Percentiles rank a stretch among this genome's conserved stretches.
These are phyloP conservation scores for Lagerstroemia fauriei DNA, from an alignment of 441 rosid genomes.

Conservation along the genomic window DNA sequence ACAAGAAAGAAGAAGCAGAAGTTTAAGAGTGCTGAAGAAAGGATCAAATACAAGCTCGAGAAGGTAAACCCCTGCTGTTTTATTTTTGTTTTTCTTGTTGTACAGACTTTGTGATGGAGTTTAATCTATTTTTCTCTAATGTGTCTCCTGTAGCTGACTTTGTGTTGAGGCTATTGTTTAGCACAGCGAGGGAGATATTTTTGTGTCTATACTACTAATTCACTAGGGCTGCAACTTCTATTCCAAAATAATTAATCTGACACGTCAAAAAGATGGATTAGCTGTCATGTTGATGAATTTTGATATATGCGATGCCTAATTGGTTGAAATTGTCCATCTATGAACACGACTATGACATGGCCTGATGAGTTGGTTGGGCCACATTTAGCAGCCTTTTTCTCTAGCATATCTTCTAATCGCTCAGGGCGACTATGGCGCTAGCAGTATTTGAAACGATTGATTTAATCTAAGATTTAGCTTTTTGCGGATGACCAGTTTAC, in stretches of 20 bases:
- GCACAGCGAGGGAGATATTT: neutral
- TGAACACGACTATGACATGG: no score
- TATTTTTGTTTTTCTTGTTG: neutral
- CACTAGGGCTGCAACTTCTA: neutral
- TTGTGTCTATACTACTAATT: neutral
- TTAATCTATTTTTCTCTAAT: neutral
- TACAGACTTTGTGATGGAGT: conserved; percentile 4
- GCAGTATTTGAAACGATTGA: neutral
- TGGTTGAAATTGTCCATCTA: no score
- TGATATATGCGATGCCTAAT: no score
- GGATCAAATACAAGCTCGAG: conserved; percentile 73
- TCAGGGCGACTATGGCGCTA: neutral
- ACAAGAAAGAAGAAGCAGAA: conserved; percentile 54
- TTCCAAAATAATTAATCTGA: neutral
- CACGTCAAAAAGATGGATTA: neutral
- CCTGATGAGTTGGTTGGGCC: neutral
- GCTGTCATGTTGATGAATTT: no score
- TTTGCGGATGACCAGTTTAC: neutral
- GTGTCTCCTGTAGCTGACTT: neutral
- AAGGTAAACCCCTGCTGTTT: conserved; percentile 43
- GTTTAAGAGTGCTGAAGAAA: conserved; percentile 75
- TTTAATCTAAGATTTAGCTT: neutral
- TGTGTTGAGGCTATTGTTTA: neutral
- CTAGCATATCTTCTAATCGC: neutral
- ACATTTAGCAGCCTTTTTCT: neutral